Conservation (phyloP, 1,139 yeast genomes). For the Pichia sp. region DNA sequence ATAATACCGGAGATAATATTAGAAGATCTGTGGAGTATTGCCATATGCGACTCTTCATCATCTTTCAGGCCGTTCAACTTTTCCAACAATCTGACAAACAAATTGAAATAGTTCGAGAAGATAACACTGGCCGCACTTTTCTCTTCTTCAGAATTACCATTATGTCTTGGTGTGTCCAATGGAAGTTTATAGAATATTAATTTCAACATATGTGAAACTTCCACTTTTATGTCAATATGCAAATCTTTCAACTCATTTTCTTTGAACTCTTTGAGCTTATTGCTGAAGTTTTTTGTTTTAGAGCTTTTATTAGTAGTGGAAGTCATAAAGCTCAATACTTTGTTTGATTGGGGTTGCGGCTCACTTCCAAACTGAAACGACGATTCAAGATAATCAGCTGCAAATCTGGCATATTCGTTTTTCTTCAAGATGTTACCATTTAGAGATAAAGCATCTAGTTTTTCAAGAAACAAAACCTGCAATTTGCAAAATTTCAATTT, state of each 20-base stretch:
- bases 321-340: conserved; percentile 5
- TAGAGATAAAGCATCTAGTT: conserved; percentile 32
- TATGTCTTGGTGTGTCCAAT: conserved; percentile 43
- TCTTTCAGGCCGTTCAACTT: conserved; percentile 35
- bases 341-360: not conserved
- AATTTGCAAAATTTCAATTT: conserved; percentile 44
- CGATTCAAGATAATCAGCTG: conserved; percentile 62
- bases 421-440: conserved; percentile 53
- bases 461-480: conserved; percentile 31
- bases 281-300: conserved; percentile 2
- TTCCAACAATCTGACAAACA: conserved; percentile 64
- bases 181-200: conserved; percentile 46
- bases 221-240: conserved; percentile 58
- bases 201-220: conserved; percentile 52
- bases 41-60: conserved; percentile 14
- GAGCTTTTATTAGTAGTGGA: not conserved
- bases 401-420: conserved; percentile 50
- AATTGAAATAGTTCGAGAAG: conserved; percentile 65
- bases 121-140: conserved; percentile 46
- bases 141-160: conserved; percentile 16
- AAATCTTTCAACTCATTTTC: conserved; percentile 43
- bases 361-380: conserved; percentile 31
- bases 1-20: conserved; percentile 60
- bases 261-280: conserved; percentile 20
- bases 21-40: conserved; percentile 41